These are phyloP conservation scores for Cucumis sativus DNA, from an alignment of 306 rosid species.

Conservation along the genomic window Cucumber_9930_V3 NC_026659.2:30447001-30447500, in stretches of 20 bases:
- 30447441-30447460: neutral
- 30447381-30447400: neutral
- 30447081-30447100: conserved; percentile 38
- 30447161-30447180: conserved; percentile 7
- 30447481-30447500: neutral
- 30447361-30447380: neutral
- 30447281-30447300: conserved; percentile 1
- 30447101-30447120: conserved; percentile 53
- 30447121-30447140: conserved; percentile 54
- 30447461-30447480: neutral
- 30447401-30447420: neutral
- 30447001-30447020: conserved; percentile 29
- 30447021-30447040: conserved; percentile 16
- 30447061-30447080: conserved; percentile 29
- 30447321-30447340: neutral
- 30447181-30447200: conserved; percentile 6
- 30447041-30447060: conserved; percentile 17
- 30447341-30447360: neutral
- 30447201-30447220: conserved; percentile 8
- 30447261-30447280: neutral
- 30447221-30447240: conserved; percentile 10
- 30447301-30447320: neutral
- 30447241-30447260: conserved; percentile 14
- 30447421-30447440: neutral
- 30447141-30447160: conserved; percentile 20